phyloP scores from a whole-genome alignment of 441 rosid species.

The Croton setiger region DNA sequence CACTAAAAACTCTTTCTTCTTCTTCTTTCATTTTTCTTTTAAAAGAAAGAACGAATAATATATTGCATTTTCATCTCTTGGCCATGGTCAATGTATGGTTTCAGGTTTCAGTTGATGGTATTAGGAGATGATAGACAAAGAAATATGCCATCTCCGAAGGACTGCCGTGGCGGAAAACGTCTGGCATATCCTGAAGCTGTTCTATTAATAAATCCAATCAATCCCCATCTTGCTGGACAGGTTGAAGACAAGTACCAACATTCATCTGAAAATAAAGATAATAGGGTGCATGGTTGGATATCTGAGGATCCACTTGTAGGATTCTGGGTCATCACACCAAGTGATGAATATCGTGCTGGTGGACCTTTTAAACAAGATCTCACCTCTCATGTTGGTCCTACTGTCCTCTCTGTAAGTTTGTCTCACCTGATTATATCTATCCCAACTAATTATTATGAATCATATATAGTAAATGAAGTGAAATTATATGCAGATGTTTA shows the following conservation, averaged over 20 bases:
- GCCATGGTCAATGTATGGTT: no score
- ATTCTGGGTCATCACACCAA: conserved; percentile 82
- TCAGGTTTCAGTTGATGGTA: conserved; percentile 73
- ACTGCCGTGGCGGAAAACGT: conserved; percentile 45
- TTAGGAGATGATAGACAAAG: conserved; percentile 74
- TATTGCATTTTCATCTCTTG: no score
- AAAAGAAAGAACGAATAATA: no score
- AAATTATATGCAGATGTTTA: conserved; percentile 55
- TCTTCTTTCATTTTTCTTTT: no score
- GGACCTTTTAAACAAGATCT: conserved; percentile 82
- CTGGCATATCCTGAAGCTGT: conserved; percentile 78
- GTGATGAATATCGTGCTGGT: conserved; percentile 74
- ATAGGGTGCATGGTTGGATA: conserved; percentile 79
- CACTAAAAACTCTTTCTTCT: neutral
- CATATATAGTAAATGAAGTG: no score
- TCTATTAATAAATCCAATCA: conserved; percentile 53
- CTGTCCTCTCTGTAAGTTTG: conserved; percentile 49
- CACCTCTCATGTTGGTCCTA: conserved; percentile 83
- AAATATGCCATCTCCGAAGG: conserved; percentile 66
- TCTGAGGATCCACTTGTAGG: conserved; percentile 50
- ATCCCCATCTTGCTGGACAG: conserved; percentile 64
- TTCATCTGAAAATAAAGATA: conserved; percentile 67
- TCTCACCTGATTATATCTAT: neutral
- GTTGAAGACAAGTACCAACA: conserved; percentile 90
- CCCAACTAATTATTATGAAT: no score